These are phyloP conservation scores for Poronia punctata DNA, from an alignment of 495 filamentous ascomycete species.

Conservation along the genomic window DNA sequence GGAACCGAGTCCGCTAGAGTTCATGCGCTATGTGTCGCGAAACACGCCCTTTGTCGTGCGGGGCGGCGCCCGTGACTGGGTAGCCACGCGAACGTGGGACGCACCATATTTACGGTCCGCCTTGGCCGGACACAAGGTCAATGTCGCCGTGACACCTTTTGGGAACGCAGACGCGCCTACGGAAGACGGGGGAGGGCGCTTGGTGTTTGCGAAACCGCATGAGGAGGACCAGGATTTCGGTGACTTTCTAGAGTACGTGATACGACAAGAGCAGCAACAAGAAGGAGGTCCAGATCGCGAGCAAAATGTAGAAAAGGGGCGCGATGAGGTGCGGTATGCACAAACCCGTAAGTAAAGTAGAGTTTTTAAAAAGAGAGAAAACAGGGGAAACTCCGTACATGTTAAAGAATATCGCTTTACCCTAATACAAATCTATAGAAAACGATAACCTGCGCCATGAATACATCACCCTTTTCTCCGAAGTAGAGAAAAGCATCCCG, in stretches of 20 bases:
- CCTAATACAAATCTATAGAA: constrained; percentile 36
- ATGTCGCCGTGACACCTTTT: constrained; percentile 62
- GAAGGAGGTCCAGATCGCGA: background rate
- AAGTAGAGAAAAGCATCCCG: constrained; percentile 50
- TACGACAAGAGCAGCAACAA: constrained; percentile 34
- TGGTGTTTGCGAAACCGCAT: constrained; percentile 50
- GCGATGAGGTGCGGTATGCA: constrained; percentile 45
- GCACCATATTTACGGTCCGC: constrained; percentile 42
- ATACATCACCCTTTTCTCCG: constrained; percentile 49
- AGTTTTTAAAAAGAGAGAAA: constrained; percentile 24
- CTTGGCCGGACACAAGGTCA: constrained; percentile 48
- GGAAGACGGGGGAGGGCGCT: constrained; percentile 20
- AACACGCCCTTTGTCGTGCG: constrained; percentile 67
- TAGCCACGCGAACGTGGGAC: constrained; percentile 53
- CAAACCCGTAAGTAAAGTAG: constrained; percentile 35
- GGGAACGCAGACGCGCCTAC: constrained; percentile 62
- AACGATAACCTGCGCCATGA: constrained; percentile 71
- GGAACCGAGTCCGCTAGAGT: constrained; percentile 62
- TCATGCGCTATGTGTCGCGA: constrained; percentile 59
- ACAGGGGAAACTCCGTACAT: too few relatives aligned
- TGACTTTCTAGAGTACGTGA: constrained; percentile 41
- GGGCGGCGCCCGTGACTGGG: constrained; percentile 50
- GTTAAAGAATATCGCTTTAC: background rate
- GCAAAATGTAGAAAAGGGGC: background rate
- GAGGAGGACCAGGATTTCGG: constrained; percentile 46